phyloP scores from a whole-genome alignment of 768 basidiomycete genomes.

The Amanita brunnescens region DNA sequence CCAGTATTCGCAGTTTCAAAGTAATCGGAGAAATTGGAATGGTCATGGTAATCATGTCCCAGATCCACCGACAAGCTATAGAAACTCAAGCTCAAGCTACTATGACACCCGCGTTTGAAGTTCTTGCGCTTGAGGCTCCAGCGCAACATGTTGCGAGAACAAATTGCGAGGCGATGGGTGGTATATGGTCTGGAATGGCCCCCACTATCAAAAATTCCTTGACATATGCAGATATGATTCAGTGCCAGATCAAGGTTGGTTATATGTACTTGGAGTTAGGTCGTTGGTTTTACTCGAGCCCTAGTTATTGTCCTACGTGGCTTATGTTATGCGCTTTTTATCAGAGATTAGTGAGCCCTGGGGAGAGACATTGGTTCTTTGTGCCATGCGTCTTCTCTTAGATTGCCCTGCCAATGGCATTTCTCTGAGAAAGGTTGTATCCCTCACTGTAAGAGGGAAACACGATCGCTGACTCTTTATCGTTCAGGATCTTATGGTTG shows the following conservation, averaged over 20 bases:
- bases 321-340: conserved; percentile 70
- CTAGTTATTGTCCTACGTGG: conserved; percentile 86
- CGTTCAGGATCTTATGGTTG: conserved; percentile 85
- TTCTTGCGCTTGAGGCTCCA: conserved; percentile 70
- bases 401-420: conserved; percentile 88
- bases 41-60: conserved; percentile 84
- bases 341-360: conserved; percentile 60
- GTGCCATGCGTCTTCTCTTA: conserved; percentile 80
- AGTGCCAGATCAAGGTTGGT: conserved; percentile 83
- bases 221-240: conserved; percentile 76
- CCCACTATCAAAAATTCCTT: conserved; percentile 61
- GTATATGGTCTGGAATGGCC: conserved; percentile 77
- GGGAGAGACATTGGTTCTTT: conserved; percentile 71
- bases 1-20: conserved; percentile 82
- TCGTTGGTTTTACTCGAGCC: conserved; percentile 5
- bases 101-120: conserved; percentile 70
- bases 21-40: conserved; percentile 91
- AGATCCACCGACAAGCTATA: conserved; percentile 64
- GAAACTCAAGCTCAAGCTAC: conserved; percentile 59
- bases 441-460: background rate
- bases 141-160: conserved; percentile 72
- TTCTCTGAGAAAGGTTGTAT: conserved; percentile 63
- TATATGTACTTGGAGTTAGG: background rate
- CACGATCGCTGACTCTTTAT: background rate
- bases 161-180: conserved; percentile 74